A percentile compares a stretch with the other conserved stretches of the same genome.
These are phyloP conservation scores for Neurospora tetrasperma DNA, from an alignment of 495 filamentous ascomycete genomes.

Conservation along the genomic window DNA sequence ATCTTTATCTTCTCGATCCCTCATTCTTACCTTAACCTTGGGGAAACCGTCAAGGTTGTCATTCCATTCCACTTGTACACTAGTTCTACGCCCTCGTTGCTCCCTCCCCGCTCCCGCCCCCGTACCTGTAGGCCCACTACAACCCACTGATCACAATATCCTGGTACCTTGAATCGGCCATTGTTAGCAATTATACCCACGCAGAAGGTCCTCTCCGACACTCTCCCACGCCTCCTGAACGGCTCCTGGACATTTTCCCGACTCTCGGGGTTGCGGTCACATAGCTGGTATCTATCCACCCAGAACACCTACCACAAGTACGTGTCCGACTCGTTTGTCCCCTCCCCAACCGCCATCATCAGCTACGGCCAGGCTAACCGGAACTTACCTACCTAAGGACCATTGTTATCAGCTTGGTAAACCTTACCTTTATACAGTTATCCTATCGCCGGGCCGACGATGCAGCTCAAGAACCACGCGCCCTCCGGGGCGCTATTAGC, in stretches of 20 bases:
- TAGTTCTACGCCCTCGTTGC: not conserved
- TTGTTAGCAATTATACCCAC: not conserved
- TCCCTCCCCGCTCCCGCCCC: not conserved
- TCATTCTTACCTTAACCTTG: not conserved
- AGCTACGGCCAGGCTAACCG: not conserved
- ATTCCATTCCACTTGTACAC: not conserved
- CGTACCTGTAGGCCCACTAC: not conserved
- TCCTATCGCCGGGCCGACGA: conserved; percentile 14
- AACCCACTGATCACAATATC: not conserved
- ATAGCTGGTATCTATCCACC: not conserved
- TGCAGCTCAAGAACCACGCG: conserved; percentile 38
- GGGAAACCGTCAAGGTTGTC: not conserved
- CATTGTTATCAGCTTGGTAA: not conserved
- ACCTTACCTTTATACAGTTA: not conserved
- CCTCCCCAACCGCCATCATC: not conserved
- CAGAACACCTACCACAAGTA: not conserved
- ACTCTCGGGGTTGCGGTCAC: not conserved
- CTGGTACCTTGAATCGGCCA: not conserved
- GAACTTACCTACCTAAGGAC: not conserved
- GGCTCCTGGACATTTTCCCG: not conserved
- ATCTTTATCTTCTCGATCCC: not conserved
- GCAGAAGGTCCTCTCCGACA: not conserved
- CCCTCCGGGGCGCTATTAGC: conserved; percentile 37
- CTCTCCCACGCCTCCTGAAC: not conserved
- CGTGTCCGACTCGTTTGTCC: not conserved